phyloP scores from a whole-genome alignment of 1,284 basidiomycete species.

The Irpex sp. region DNA sequence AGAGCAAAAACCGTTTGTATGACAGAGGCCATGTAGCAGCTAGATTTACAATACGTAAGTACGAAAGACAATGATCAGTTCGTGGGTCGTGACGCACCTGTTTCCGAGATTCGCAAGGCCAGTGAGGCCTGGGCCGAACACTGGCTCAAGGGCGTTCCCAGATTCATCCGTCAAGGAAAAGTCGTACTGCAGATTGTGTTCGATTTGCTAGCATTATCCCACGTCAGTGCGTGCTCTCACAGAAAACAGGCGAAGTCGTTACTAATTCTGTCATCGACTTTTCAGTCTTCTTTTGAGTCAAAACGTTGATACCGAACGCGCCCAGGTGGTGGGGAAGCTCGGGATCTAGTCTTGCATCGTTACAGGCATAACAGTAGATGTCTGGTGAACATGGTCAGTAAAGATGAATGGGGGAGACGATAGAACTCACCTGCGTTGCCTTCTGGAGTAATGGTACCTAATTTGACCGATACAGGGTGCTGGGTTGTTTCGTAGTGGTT shows the following conservation, averaged over 20 bases:
- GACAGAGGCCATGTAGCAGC: constrained; percentile 97
- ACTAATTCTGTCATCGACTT: constrained; percentile 97
- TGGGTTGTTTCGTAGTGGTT: constrained; percentile 72
- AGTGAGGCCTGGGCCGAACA: constrained; percentile 87
- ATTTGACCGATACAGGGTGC: constrained; percentile 87
- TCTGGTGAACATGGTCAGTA: constrained; percentile 41
- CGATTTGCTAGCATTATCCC: constrained; percentile 69
- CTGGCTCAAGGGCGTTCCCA: constrained; percentile 81
- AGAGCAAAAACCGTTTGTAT: constrained; percentile 86
- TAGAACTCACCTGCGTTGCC: constrained; percentile 68
- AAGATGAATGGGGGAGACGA: not conserved
- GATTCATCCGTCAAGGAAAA: constrained; percentile 92
- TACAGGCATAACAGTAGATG: constrained; percentile 91
- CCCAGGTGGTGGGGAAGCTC: constrained; percentile 72
- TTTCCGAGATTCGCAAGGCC: constrained; percentile 94
- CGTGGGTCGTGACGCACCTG: constrained; percentile 43
- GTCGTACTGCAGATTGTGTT: constrained; percentile 94
- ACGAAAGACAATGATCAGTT: not conserved
- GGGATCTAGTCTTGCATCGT: constrained; percentile 83
- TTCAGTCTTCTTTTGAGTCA: constrained; percentile 86
- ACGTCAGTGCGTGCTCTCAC: too few species aligned
- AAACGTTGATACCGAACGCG: constrained; percentile 85
- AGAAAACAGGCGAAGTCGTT: constrained; percentile 16
- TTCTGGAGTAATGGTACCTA: constrained; percentile 96
- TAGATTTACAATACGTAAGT: constrained; percentile 22